phyloP scores from a whole-genome alignment of 495 filamentous ascomycete species.

The Annulohypoxylon stygium region DNA sequence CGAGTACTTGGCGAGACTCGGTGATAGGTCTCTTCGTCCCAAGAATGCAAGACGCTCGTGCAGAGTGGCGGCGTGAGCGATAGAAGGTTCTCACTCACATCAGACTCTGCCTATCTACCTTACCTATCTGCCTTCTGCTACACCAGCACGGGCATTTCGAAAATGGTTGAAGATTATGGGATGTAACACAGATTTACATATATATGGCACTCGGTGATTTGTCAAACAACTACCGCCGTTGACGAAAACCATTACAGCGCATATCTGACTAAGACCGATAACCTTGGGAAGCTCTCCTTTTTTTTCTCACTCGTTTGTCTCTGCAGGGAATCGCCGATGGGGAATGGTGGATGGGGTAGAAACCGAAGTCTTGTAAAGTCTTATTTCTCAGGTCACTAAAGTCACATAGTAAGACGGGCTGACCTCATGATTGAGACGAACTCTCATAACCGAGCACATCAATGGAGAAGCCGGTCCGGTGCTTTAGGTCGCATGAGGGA shows the following conservation, averaged over 20 bases:
- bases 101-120: slow-evolving; percentile 12
- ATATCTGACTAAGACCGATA: slow-evolving; percentile 41
- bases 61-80: slow-evolving; percentile 11
- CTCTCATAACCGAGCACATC: slow-evolving; percentile 12
- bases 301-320: not conserved
- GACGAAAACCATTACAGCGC: slow-evolving; percentile 12
- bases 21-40: slow-evolving; percentile 38
- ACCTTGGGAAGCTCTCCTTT: not conserved
- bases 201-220: slow-evolving; percentile 33
- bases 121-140: too few species aligned
- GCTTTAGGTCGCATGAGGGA: slow-evolving; percentile 14
- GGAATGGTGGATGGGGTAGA: slow-evolving; percentile 1
- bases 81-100: slow-evolving; percentile 6
- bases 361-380: not conserved
- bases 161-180: slow-evolving; percentile 18
- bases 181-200: slow-evolving; percentile 16
- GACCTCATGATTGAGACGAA: slow-evolving; percentile 17
- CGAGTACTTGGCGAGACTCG: slow-evolving; percentile 35
- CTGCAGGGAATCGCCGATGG: slow-evolving; percentile 16
- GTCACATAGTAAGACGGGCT: slow-evolving; percentile 11
- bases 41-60: slow-evolving; percentile 35
- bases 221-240: slow-evolving; percentile 31
- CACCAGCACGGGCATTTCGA: not conserved
- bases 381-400: not conserved
- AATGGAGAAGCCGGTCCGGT: slow-evolving; percentile 25